A percentile compares a stretch with the other conserved stretches of the same genome.
These are phyloP conservation scores for Sclerotinia subarctica DNA, from an alignment of 2,329 filamentous ascomycete species.

Conservation along the genomic window DNA sequence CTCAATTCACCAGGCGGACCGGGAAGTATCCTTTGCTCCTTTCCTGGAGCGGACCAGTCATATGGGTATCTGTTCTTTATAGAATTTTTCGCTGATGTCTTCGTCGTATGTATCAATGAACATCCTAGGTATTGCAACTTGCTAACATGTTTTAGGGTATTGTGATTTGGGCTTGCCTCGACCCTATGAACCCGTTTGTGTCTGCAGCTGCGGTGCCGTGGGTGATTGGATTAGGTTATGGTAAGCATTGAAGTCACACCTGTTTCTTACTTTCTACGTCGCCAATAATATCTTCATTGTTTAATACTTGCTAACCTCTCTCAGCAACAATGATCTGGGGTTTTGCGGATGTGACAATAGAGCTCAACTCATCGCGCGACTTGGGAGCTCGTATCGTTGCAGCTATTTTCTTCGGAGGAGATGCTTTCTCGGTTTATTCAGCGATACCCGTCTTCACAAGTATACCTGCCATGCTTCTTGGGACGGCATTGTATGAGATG, in stretches of 20 bases:
- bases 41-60: constrained; percentile 49
- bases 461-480: constrained; percentile 54
- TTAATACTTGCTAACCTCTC: constrained; percentile 40
- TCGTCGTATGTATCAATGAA: constrained; percentile 41
- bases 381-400: constrained; percentile 57
- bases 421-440: constrained; percentile 50
- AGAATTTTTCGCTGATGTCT: constrained; percentile 57
- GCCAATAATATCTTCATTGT: not conserved
- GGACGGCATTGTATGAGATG: constrained; percentile 53
- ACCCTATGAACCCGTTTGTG: constrained; percentile 58
- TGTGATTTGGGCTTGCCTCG: constrained; percentile 56
- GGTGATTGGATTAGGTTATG: constrained; percentile 52
- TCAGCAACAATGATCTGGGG: constrained; percentile 45
- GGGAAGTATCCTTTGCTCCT: constrained; percentile 54
- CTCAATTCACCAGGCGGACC: constrained; percentile 48
- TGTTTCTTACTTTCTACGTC: not conserved
- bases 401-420: constrained; percentile 54
- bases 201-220: constrained; percentile 47
- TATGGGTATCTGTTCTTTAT: constrained; percentile 56
- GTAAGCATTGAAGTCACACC: not conserved
- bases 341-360: constrained; percentile 53
- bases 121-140: not conserved
- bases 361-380: constrained; percentile 56
- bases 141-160: constrained; percentile 38
- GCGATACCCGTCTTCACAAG: constrained; percentile 56